Evolutionary conservation across 768 basidiomycete species (phyloP), one percentile per base, ranked within the genome.

Genomic region (Coprinopsis strossmayeri): DNA sequence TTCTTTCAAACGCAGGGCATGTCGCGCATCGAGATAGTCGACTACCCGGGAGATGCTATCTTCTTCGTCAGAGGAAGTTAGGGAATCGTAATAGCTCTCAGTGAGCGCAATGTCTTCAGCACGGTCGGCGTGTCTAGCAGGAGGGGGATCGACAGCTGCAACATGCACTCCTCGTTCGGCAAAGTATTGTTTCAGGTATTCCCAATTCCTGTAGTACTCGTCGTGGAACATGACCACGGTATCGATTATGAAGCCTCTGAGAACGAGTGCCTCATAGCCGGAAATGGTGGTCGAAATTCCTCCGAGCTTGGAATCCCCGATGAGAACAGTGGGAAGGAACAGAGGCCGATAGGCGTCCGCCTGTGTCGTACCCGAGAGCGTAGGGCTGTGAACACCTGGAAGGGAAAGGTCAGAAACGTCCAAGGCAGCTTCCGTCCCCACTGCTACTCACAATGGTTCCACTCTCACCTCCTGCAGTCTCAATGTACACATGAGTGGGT

Each of bases 261-360:
- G 70, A 4, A 84, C 59, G 25, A 97, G 80, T 15, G 94, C 88
- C 64, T 98, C 95, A 66, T 91, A 97, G 0, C 95, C 79, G 1
- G 94, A 82, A 51, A 98, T 85, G 0, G 95, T 97, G 3, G 76
- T 70, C 12, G 91, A 94, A 42, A 98, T 98, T 1, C 95, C 95
- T 20, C 95, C 95, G 3, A 99, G 84, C 39, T 81, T 83, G 0
- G 89, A 80, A 52, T 96, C 91, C 0, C 89, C 94, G 30, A 98
- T 70, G 3, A 99, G 77, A 50, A 98, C 67, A 0, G 87, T 87
- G 1, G 95, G 95, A 3, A 96, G 77, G 53, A 87, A 87, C 17
- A 98, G 74, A 0, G 91, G 84, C 4, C 95, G 78, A 59, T 93
- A 95, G 25, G 78, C 77, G 44, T 95, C 91, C 17, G 82, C 73